Conservation (phyloP, 1,284 basidiomycete species). For the Erythrobasidium hasegawianum region DNA sequence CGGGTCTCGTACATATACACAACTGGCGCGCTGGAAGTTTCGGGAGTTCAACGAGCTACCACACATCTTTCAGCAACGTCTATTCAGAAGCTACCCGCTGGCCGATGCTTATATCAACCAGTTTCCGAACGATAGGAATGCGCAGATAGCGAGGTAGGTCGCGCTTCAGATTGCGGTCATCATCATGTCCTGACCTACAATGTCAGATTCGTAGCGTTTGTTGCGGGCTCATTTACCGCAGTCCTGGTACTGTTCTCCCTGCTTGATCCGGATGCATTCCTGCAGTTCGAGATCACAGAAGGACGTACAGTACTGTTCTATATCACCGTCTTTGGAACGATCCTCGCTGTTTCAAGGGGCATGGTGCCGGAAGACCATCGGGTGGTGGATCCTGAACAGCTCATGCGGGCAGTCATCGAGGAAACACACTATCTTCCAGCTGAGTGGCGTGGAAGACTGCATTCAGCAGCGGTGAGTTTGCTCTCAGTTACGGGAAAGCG, state of each 20-base stretch:
- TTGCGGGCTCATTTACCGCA: slow-evolving; percentile 92
- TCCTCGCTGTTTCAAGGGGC: slow-evolving; percentile 82
- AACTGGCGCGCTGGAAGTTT: slow-evolving; percentile 96
- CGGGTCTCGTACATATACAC: slow-evolving; percentile 85
- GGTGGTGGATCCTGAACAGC: slow-evolving; percentile 86
- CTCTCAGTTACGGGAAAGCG: too few species aligned
- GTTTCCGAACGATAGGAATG: slow-evolving; percentile 90
- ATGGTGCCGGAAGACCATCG: slow-evolving; percentile 94
- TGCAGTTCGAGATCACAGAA: slow-evolving; percentile 90
- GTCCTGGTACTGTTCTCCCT: slow-evolving; percentile 87
- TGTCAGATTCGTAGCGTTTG: slow-evolving; percentile 93
- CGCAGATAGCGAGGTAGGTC: slow-evolving; percentile 86
- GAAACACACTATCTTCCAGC: slow-evolving; percentile 94
- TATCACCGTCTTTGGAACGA: slow-evolving; percentile 76
- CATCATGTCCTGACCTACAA: too few species aligned
- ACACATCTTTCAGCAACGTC: slow-evolving; percentile 79
- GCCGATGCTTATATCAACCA: slow-evolving; percentile 95
- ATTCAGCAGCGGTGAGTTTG: slow-evolving; percentile 65
- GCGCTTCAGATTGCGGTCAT: too few species aligned
- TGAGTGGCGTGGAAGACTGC: slow-evolving; percentile 82
- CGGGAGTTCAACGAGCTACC: slow-evolving; percentile 98
- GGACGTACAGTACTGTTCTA: slow-evolving; percentile 93
- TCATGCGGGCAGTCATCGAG: slow-evolving; percentile 84
- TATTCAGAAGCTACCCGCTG: slow-evolving; percentile 80
- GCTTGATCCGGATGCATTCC: slow-evolving; percentile 72